Conservation (phyloP, 1,284 basidiomycete genomes). For the Grifola frondosa region DNA sequence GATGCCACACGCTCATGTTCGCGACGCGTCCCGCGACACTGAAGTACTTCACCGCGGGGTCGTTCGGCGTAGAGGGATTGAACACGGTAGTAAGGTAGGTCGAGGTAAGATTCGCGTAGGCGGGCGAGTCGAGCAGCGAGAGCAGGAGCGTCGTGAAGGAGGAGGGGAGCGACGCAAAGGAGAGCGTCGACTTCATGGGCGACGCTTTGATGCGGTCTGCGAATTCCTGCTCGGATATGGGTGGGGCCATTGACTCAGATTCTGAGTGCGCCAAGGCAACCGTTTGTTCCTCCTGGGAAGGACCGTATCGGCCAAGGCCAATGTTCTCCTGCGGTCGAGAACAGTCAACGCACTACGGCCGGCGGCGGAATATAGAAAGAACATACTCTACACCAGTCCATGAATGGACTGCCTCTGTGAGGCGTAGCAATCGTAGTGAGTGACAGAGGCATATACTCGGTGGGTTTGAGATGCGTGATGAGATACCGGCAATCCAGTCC, state of each 20-base stretch:
- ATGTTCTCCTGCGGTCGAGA: conserved; percentile 65
- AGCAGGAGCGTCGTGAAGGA: conserved; percentile 87
- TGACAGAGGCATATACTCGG: conserved; percentile 83
- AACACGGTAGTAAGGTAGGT: conserved; percentile 83
- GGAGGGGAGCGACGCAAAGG: conserved; percentile 65
- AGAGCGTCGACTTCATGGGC: conserved; percentile 31
- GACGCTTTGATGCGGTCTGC: conserved; percentile 16
- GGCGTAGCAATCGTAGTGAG: conserved; percentile 93
- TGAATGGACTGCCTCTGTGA: conserved; percentile 95
- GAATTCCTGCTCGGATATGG: background rate
- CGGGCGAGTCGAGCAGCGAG: conserved; percentile 94
- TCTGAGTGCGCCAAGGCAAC: conserved; percentile 6
- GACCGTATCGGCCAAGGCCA: conserved; percentile 72
- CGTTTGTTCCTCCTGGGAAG: conserved; percentile 33
- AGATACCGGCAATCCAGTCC: conserved; percentile 93
- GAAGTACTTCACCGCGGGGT: conserved; percentile 86
- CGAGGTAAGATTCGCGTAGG: conserved; percentile 94
- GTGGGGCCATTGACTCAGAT: background rate
- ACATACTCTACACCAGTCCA: conserved; percentile 95
- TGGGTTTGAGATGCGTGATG: conserved; percentile 83
- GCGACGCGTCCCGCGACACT: conserved; percentile 81
- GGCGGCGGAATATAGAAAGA: background rate
- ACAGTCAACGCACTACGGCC: background rate
- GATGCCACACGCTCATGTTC: conserved; percentile 84
- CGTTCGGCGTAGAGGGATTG: conserved; percentile 89